Base-by-base conservation (phyloP, 1,284 basidiomycete genomes). In the Cystobasidium sp. region DNA sequence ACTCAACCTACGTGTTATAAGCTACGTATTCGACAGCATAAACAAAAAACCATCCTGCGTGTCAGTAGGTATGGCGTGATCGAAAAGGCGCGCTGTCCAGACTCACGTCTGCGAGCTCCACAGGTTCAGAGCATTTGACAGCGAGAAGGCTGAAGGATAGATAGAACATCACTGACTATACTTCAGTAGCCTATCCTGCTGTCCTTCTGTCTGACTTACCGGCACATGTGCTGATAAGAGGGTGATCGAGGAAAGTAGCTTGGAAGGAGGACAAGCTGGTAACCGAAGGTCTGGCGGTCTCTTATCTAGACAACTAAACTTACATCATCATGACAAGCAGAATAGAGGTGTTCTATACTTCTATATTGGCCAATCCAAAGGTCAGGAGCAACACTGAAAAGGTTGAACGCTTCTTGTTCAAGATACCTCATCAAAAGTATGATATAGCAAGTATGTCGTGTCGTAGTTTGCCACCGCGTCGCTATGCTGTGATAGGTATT, bases 41-140 rank as follows among this genome's bases (percentile, higher is more conserved):
- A 61, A 20, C 31, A 59, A 53, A 31, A 56, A 22, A 62, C 12
- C 51, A 52, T 9, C 55, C 22, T 12, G 24, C 61, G 20, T 46
- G 56, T 49, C 55, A 59, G 43, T 72, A 31, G 39, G 22, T 20
- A 61, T 63, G 63, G 52, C 63, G 52, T 55, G 44, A 46, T 68
- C 22, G 16, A 16, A 41, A 1, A 41, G 18, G 24, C 39, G 49
- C 37, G n/a, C 37, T 9, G 46, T 41, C 3, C 49, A 1, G 0
- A 37, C 65, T 64, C 41, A 76, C 59, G 49, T 76, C 66, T 39
- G 73, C 65, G 59, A 80, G 79, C 56, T 73, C 71, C 51, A 80
- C 78, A 1, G 80, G 80, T 58, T 78, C 76, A 41, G 73, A 64
- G 12, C 74, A 69, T 66, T 80, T 80, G 53, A 80, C 78, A 12